Evolutionary conservation across 768 basidiomycete species (phyloP).

Genomic region (Paxillus rubicundulus): DNA sequence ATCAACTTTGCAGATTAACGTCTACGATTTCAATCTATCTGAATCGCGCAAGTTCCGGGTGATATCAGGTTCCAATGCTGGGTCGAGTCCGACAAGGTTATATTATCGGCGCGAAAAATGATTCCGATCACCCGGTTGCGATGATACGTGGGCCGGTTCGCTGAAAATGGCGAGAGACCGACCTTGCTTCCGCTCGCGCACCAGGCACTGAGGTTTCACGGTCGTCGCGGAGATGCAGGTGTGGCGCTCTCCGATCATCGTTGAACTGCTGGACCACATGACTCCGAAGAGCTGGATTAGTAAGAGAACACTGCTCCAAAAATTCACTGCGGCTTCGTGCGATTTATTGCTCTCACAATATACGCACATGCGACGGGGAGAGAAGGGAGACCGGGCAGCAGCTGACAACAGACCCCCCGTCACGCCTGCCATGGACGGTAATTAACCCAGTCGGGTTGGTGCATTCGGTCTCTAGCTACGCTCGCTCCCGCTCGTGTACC

Average conservation of each 20-base stretch:
- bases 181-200: not conserved
- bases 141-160: not conserved
- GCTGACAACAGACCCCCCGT: not conserved
- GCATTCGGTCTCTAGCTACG: too few species aligned
- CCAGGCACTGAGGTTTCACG: not conserved
- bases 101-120: conserved; percentile 8
- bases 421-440: not conserved
- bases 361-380: conserved; percentile 7
- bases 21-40: conserved; percentile 13
- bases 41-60: conserved; percentile 1
- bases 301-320: conserved; percentile 15
- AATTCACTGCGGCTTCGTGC: conserved; percentile 16
- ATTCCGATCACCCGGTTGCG: conserved; percentile 7
- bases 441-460: not conserved
- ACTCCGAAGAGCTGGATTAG: conserved; percentile 16
- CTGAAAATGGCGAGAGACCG: not conserved
- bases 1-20: conserved; percentile 20
- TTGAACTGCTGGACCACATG: conserved; percentile 1
- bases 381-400: not conserved
- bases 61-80: conserved; percentile 9
- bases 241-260: conserved; percentile 22
- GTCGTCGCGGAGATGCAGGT: not conserved
- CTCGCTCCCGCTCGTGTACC: not conserved
- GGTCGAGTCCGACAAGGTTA: conserved; percentile 18
- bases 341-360: conserved; percentile 23